Evolutionary conservation across 2,329 filamentous ascomycete genomes (phyloP).

Genomic region (Scedosporium boydii): DNA sequence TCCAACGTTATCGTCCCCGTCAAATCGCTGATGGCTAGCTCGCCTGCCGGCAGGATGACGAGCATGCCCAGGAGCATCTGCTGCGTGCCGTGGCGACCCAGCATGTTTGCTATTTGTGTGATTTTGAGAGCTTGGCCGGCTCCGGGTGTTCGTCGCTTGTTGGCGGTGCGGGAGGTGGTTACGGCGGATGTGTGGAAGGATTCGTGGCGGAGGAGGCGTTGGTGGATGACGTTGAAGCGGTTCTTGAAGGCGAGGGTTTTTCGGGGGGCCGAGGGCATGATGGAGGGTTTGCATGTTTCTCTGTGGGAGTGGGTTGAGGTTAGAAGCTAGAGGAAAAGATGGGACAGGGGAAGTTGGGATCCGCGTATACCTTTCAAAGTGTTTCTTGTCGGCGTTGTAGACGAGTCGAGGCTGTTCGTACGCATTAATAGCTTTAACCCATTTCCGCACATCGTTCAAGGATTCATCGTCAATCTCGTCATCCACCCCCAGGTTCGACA

Average conservation of each 20-base stretch:
- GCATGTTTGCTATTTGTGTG: slow-evolving; percentile 68
- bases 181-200: slow-evolving; percentile 80
- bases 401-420: slow-evolving; percentile 74
- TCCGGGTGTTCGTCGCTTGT: slow-evolving; percentile 10
- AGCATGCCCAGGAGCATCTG: slow-evolving; percentile 85
- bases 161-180: slow-evolving; percentile 38
- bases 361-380: slow-evolving; percentile 64
- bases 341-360: not conserved
- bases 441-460: slow-evolving; percentile 62
- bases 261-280: slow-evolving; percentile 68
- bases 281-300: slow-evolving; percentile 52
- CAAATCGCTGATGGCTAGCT: slow-evolving; percentile 73
- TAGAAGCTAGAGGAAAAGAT: not conserved
- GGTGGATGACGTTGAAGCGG: slow-evolving; percentile 84
- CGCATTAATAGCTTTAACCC: slow-evolving; percentile 75
- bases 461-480: slow-evolving; percentile 51
- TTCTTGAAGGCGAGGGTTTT: slow-evolving; percentile 84
- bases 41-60: slow-evolving; percentile 69
- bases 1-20: slow-evolving; percentile 84
- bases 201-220: slow-evolving; percentile 85
- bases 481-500: slow-evolving; percentile 43
- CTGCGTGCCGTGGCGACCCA: slow-evolving; percentile 71
- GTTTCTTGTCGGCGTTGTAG: slow-evolving; percentile 75
- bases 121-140: slow-evolving; percentile 66
- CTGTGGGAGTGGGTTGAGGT: slow-evolving; percentile 24